Conservation (phyloP, 176 grass and related monocot genomes). For the Lolium multiflorum region DNA sequence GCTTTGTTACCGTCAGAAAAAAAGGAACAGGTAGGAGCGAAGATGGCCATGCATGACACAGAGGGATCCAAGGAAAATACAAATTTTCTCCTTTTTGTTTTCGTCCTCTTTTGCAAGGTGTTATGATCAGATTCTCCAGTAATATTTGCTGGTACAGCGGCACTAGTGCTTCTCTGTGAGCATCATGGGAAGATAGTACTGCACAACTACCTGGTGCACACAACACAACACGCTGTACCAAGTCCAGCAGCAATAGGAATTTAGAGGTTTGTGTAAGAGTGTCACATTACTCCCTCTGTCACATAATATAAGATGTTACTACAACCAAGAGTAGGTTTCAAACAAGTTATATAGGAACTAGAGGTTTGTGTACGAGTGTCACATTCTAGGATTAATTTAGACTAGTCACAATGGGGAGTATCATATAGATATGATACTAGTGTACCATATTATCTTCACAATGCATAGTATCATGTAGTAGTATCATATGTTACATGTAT, state of each 20-base stretch:
- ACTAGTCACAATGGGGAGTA: too few species aligned
- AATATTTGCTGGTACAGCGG: neutral
- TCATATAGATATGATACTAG: too few species aligned
- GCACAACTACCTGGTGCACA: neutral
- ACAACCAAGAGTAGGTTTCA: too few species aligned
- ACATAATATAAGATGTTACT: too few species aligned
- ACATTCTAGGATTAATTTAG: too few species aligned
- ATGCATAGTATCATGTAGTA: too few species aligned
- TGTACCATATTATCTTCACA: too few species aligned
- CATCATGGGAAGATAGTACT: conserved; percentile 24
- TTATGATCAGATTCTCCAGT: conserved; percentile 19
- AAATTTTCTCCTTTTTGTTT: neutral
- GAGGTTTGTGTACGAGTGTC: too few species aligned
- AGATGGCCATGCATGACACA: neutral
- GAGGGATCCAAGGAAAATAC: conserved; percentile 46
- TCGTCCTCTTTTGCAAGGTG: neutral
- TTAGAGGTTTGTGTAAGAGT: too few species aligned
- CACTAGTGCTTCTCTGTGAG: conserved; percentile 1
- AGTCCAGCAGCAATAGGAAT: neutral
- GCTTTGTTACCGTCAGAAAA: neutral
- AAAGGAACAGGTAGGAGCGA: neutral
- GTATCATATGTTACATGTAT: too few species aligned
- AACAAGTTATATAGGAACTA: too few species aligned
- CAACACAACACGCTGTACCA: neutral
- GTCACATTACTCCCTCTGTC: too few species aligned